phyloP scores from a whole-genome alignment of 1,139 yeast species.

The Debaryomycetaceae sp. region DNA sequence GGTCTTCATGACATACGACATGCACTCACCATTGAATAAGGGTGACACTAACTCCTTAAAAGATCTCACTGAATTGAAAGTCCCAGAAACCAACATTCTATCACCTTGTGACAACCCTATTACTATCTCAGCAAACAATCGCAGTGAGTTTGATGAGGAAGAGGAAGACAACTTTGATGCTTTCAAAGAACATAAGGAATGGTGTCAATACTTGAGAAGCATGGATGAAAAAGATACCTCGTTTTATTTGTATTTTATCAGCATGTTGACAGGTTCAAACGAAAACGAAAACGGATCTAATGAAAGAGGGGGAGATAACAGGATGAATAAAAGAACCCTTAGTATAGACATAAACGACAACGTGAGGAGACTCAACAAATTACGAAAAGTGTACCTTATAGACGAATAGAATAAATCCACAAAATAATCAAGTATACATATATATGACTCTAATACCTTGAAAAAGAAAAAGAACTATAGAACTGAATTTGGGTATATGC shows the following conservation, averaged over 20 bases:
- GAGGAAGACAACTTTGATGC: conserved; percentile 18
- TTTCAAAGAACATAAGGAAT: conserved; percentile 28
- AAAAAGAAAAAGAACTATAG: conserved; percentile 4
- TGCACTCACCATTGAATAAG: conserved; percentile 6
- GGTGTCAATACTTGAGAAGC: conserved; percentile 28
- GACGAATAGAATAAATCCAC: conserved; percentile 13
- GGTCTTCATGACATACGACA: conserved; percentile 21
- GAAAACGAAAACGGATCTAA: conserved; percentile 17
- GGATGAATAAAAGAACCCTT: conserved; percentile 10
- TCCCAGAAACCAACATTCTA: conserved; percentile 23
- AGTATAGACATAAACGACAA: conserved; percentile 33
- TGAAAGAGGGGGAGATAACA: conserved; percentile 9
- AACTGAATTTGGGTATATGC: conserved; percentile 15
- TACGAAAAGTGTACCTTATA: conserved; percentile 31
- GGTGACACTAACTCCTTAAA: conserved; percentile 5
- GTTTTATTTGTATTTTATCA: conserved; percentile 21
- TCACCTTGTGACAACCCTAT: conserved; percentile 34
- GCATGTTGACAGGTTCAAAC: conserved; percentile 13
- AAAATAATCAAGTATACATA: not conserved
- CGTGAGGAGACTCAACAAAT: conserved; percentile 29
- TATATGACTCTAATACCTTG: not conserved
- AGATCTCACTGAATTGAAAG: conserved; percentile 9
- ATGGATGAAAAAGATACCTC: conserved; percentile 10
- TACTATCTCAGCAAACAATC: conserved; percentile 4
- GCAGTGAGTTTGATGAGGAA: conserved; percentile 4